Evolutionary conservation across 371 early-diverging fungal genomes (phyloP), one percentile per base, ranked within the genome.

Genomic region (Zancudomyces culisetae): DNA sequence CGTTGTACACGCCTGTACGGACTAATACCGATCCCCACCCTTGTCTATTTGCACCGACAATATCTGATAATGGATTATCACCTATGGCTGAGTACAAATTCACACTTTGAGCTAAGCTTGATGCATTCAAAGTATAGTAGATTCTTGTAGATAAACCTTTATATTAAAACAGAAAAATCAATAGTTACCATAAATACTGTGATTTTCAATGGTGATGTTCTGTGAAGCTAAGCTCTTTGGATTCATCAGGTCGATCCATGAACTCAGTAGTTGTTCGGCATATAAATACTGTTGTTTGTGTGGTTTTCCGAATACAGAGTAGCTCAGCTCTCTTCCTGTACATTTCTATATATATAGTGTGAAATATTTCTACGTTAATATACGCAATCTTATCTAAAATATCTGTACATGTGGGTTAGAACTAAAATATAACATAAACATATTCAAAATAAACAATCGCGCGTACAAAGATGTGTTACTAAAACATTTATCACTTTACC

Each of bases 11-110:
- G 27, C 91, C 91, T 0, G 91, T 89, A 43, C 77, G 70, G 19
- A 89, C 90, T 24, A 89, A 60, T 10, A 87, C 60, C 21, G 80
- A 80, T 1, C 75, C 66, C 89, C 89, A 90, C 0, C 88, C 88
- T 54, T 80, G 73, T 0, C 57, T 68, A 56, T 85, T 85, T 3
- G 91, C 91, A 0, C 91, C 90, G 4, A 74, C 72, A 56, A 85
- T 82, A 60, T 85, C 86, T 1, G 70, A 64, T 1, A 64, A 71
- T 21, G 85, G 85, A 54, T 85, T 85, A 58, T 85, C 84, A 28
- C 85, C 85, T 22, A 85, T 67, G 6, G 84, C 85, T 55, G 69
- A 77, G 12, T 74, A 66, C 10, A 64, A 10, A 10, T 35, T 10
- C 35, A 35, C 35, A 35, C n/a, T n/a, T n/a, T n/a, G n/a, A n/a